phyloP scores from a whole-genome alignment of 148 eudicot species.

The Rhododendron kiyosumense region DNA sequence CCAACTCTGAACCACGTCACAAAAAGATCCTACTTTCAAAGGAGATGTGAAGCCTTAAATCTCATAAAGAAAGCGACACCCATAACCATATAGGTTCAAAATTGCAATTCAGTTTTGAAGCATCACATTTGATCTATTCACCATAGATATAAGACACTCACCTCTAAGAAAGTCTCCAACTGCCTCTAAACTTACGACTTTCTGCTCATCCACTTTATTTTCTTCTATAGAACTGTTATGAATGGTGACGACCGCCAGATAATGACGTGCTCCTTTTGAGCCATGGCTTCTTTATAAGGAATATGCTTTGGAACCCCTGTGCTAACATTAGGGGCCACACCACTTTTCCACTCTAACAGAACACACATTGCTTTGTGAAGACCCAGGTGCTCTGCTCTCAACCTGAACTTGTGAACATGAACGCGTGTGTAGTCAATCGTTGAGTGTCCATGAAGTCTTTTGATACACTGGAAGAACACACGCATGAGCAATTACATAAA shows the following conservation, averaged over 20 bases:
- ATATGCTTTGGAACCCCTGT: slow-evolving; percentile 26
- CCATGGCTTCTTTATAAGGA: slow-evolving; percentile 30
- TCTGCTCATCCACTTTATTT: slow-evolving; percentile 22
- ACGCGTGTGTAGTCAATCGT: slow-evolving; percentile 40
- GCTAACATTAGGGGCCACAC: no score
- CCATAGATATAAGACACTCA: slow-evolving; percentile 8
- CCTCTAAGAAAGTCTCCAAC: slow-evolving; percentile 38
- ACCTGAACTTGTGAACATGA: slow-evolving; percentile 39
- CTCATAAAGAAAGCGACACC: not conserved
- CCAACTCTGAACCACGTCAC: not conserved
- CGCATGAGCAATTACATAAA: slow-evolving; percentile 2
- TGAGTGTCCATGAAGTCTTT: slow-evolving; percentile 45
- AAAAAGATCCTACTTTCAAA: not conserved
- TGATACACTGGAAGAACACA: slow-evolving; percentile 31
- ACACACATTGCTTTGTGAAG: no score
- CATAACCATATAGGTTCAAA: not conserved
- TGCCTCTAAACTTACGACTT: slow-evolving; percentile 24
- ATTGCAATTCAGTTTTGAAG: not conserved
- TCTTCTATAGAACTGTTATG: slow-evolving; percentile 29
- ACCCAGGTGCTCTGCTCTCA: slow-evolving; percentile 32
- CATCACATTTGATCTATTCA: not conserved
- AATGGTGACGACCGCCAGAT: slow-evolving; percentile 38
- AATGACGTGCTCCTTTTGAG: slow-evolving; percentile 49
- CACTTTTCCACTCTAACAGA: no score
- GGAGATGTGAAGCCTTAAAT: not conserved